These are phyloP conservation scores for Lentinula sp. DNA, from an alignment of 768 basidiomycete species.

Conservation along the genomic window DNA sequence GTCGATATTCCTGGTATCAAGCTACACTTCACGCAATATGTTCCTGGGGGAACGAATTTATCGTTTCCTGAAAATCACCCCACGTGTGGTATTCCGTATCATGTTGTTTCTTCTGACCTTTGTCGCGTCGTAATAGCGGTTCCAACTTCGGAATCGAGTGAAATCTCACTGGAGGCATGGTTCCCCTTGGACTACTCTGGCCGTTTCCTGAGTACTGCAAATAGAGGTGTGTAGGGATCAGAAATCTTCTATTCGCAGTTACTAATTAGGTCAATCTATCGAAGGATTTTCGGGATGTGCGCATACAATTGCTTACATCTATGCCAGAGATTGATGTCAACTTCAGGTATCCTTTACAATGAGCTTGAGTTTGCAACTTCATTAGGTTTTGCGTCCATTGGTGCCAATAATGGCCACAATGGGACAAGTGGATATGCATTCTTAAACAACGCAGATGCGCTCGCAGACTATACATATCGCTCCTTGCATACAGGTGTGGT, in stretches of 20 bases:
- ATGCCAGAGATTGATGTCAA: background rate
- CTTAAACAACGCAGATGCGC: background rate
- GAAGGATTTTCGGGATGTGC: background rate
- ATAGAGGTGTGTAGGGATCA: conserved; percentile 7
- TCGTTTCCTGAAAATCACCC: background rate
- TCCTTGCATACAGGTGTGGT: conserved; percentile 13
- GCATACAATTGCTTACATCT: background rate
- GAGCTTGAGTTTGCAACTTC: background rate
- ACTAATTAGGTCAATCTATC: background rate
- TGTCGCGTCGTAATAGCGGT: conserved; percentile 9
- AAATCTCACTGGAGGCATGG: conserved; percentile 10
- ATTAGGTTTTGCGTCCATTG: background rate
- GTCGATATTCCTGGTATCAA: background rate
- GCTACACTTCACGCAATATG: background rate
- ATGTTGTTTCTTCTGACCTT: background rate
- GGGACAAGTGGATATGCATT: background rate
- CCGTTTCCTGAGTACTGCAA: conserved; percentile 8
- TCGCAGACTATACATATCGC: background rate
- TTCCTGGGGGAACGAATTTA: background rate
- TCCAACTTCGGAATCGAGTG: conserved; percentile 7
- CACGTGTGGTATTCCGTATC: background rate
- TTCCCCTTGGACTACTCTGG: conserved; percentile 9
- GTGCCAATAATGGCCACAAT: conserved; percentile 1
- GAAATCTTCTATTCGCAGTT: background rate
- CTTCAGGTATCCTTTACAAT: background rate